Evolutionary conservation across 371 early-diverging fungal species (phyloP).

Genomic region (Apophysomyces sp.): DNA sequence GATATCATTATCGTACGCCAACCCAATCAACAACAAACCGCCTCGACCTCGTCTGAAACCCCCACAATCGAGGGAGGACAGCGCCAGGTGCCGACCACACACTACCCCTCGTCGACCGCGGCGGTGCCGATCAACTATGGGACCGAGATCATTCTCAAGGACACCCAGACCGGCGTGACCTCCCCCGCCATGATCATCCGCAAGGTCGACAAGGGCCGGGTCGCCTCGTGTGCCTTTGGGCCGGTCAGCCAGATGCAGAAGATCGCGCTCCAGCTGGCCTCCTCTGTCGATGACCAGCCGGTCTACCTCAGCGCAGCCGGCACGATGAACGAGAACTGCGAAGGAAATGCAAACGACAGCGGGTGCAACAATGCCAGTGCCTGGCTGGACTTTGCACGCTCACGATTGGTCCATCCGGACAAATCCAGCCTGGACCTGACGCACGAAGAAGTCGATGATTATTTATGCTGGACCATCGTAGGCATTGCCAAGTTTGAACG

Average conservation of each 20-base stretch:
- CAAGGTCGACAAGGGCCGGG: conserved; percentile 76
- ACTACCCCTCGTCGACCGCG: background rate
- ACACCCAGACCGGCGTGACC: conserved; percentile 60
- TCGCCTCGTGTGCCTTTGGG: conserved; percentile 64
- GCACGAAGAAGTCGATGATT: conserved; percentile 64
- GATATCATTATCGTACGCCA: conserved; percentile 62
- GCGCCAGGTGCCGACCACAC: background rate
- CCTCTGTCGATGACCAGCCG: conserved; percentile 21
- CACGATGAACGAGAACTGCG: conserved; percentile 11
- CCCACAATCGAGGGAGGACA: background rate
- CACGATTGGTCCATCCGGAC: conserved; percentile 31
- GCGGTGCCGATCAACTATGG: conserved; percentile 69
- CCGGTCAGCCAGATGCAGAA: conserved; percentile 88
- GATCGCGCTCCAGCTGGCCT: conserved; percentile 67
- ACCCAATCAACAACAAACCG: conserved; percentile 25
- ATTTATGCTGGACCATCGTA: conserved; percentile 86
- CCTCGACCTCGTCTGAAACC: conserved; percentile 13
- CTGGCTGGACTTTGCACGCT: conserved; percentile 35
- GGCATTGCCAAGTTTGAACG: conserved; percentile 66
- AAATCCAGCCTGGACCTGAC: conserved; percentile 24
- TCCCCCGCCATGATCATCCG: conserved; percentile 75
- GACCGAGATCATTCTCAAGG: conserved; percentile 67
- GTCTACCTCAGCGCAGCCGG: conserved; percentile 41
- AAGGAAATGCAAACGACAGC: background rate
- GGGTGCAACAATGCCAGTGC: conserved; percentile 14